A percentile compares a stretch with the other conserved stretches of the same genome.
These are phyloP conservation scores for Rhizopus arrhizus DNA, from an alignment of 371 early-diverging fungal species.

Conservation along the genomic window DNA sequence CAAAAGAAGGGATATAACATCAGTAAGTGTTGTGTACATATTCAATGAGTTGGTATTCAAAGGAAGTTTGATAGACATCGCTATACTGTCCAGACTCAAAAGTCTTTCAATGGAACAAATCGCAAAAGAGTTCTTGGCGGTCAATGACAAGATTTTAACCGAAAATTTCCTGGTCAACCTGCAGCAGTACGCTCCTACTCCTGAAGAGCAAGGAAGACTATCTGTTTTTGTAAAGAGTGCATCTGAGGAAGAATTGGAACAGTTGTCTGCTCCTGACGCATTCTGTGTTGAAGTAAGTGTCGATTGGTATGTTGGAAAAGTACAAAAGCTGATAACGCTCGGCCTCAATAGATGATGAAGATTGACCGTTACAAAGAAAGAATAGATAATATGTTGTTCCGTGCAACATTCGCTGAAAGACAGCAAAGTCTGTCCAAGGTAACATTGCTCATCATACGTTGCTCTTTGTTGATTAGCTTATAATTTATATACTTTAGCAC, in stretches of 20 bases:
- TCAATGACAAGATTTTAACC: slow-evolving; percentile 67
- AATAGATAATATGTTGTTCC: slow-evolving; percentile 74
- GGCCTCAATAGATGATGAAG: slow-evolving; percentile 65
- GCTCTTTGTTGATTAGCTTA: no score
- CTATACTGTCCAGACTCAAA: slow-evolving; percentile 70
- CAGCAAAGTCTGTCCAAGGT: slow-evolving; percentile 71
- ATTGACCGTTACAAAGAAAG: slow-evolving; percentile 82
- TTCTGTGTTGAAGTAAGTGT: slow-evolving; percentile 77
- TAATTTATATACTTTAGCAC: slow-evolving; percentile 33
- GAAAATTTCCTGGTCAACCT: slow-evolving; percentile 71
- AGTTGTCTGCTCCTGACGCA: slow-evolving; percentile 76
- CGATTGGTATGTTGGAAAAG: no score
- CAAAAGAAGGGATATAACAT: slow-evolving; percentile 78
- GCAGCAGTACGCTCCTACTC: slow-evolving; percentile 67
- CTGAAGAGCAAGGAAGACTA: slow-evolving; percentile 77
- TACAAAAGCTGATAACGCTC: no score
- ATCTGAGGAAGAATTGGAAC: slow-evolving; percentile 62
- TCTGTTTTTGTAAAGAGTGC: slow-evolving; percentile 70
- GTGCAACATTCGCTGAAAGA: slow-evolving; percentile 76
- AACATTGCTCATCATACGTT: slow-evolving; percentile 1
- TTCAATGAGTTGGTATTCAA: neutral
- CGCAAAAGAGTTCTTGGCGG: slow-evolving; percentile 56
- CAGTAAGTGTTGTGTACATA: slow-evolving; percentile 46
- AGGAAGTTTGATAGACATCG: slow-evolving; percentile 54
- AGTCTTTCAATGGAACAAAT: slow-evolving; percentile 64